A percentile compares a stretch with the other conserved stretches of the same genome.
Evolutionary conservation across 345 rosid genomes (phyloP).

Genomic region (Heritiera littoralis): DNA sequence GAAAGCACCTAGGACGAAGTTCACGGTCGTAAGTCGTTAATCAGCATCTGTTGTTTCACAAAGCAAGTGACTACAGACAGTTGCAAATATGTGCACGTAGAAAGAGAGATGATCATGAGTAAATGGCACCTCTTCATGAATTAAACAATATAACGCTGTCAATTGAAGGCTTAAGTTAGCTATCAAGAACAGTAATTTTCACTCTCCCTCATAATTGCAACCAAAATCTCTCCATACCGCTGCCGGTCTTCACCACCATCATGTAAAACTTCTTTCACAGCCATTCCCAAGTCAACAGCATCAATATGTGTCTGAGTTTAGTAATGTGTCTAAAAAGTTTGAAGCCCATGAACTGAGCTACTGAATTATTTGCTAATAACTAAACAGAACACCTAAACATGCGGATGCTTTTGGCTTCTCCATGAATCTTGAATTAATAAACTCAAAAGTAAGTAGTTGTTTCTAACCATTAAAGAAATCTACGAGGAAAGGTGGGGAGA

Average conservation of each 20-base stretch:
- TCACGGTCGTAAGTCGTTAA: not conserved
- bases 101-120: not conserved
- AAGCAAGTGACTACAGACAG: not conserved
- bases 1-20: constrained; percentile 65
- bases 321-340: constrained; percentile 8
- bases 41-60: constrained; percentile 18
- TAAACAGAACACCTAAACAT: not conserved
- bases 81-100: not conserved
- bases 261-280: constrained; percentile 82
- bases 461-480: not conserved
- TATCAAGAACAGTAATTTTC: not conserved
- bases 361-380: not conserved
- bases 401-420: not conserved
- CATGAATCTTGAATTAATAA: not conserved
- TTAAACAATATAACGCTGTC: not conserved
- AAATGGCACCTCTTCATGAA: not conserved
- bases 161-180: not conserved
- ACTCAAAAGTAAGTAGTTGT: not conserved
- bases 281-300: constrained; percentile 49
- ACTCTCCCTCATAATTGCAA: constrained; percentile 36
- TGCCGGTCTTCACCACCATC: constrained; percentile 58
- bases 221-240: constrained; percentile 68
- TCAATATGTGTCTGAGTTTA: constrained; percentile 12
- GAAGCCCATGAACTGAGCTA: not conserved
- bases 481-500: not conserved